Percentiles rank a stretch among this genome's conserved stretches.
phyloP scores from a whole-genome alignment of 2,329 filamentous ascomycete species.

The Zasmidium citrigriseum region DNA sequence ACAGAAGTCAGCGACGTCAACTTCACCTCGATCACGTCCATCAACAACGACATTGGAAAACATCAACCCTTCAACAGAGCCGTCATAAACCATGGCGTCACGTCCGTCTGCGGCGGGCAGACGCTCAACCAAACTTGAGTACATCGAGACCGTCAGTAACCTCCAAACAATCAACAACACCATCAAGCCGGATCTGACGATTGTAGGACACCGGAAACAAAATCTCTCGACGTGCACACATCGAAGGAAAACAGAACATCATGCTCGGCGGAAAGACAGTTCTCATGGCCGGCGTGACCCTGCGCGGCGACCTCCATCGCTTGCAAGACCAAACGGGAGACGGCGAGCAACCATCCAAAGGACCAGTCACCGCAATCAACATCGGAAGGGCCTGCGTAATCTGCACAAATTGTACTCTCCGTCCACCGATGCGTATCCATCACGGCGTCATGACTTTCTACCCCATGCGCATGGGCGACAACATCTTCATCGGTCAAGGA shows the following conservation, averaged over 20 bases:
- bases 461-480: conserved; percentile 89
- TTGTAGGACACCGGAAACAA: conserved; percentile 94
- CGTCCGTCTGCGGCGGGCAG: conserved; percentile 39
- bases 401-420: conserved; percentile 72
- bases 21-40: background rate
- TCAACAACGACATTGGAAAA: background rate
- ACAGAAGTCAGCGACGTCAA: background rate
- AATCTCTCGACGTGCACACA: conserved; percentile 85
- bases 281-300: conserved; percentile 91
- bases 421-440: conserved; percentile 80
- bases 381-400: conserved; percentile 89
- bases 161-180: background rate
- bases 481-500: conserved; percentile 75
- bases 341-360: conserved; percentile 26
- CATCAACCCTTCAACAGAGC: background rate
- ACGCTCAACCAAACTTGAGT: conserved; percentile 81
- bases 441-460: conserved; percentile 77
- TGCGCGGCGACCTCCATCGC: conserved; percentile 81
- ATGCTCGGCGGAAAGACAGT: conserved; percentile 93
- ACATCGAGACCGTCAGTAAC: conserved; percentile 83
- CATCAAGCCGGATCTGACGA: conserved; percentile 3
- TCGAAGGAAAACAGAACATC: conserved; percentile 96
- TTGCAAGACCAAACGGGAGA: conserved; percentile 29
- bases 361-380: conserved; percentile 64
- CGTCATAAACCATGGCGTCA: conserved; percentile 31